phyloP scores from a whole-genome alignment of 2,329 filamentous ascomycete genomes.

The Pseudogymnoascus destructans region DNA sequence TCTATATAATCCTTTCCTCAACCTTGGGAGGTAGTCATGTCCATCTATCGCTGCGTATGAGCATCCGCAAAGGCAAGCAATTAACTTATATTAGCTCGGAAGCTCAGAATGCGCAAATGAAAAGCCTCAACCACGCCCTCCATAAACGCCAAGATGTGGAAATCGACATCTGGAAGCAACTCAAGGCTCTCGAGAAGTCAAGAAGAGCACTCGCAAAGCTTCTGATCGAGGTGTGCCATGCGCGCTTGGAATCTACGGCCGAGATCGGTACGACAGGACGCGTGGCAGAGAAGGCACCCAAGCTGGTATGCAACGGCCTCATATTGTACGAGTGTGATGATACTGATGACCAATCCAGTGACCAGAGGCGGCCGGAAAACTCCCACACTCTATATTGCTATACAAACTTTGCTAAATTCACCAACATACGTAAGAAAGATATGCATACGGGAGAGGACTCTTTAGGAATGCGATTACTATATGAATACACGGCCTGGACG shows the following conservation, averaged over 20 bases:
- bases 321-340: neutral
- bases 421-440: neutral
- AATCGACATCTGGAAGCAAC: constrained; percentile 6
- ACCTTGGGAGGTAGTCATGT: neutral
- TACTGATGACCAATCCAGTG: neutral
- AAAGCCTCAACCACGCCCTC: neutral
- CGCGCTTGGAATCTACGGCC: neutral
- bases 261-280: neutral
- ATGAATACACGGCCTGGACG: neutral
- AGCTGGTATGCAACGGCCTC: neutral
- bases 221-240: neutral
- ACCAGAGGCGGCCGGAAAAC: neutral
- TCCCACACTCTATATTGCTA: neutral
- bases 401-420: neutral
- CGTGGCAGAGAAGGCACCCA: neutral
- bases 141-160: neutral
- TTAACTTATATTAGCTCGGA: neutral
- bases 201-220: neutral
- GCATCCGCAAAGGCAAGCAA: neutral
- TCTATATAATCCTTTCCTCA: neutral
- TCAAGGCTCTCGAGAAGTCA: neutral
- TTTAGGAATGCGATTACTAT: neutral
- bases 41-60: neutral
- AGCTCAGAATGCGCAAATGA: neutral
- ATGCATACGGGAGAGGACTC: neutral